Conservation (phyloP, 176 grass and related monocot genomes). For the Bolboschoenus planiculmis region DNA sequence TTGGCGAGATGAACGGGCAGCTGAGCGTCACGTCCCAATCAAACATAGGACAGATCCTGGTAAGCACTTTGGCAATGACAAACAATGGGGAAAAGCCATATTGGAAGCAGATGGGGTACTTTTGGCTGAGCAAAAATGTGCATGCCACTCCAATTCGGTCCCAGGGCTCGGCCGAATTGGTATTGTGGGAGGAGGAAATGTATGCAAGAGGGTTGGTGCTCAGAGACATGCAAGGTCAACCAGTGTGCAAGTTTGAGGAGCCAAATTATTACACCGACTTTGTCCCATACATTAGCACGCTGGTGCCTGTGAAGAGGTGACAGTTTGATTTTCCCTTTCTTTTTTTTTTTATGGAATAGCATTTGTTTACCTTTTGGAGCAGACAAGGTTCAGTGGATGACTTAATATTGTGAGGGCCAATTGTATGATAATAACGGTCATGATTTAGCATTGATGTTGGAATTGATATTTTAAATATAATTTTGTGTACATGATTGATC, state of each 20-base stretch:
- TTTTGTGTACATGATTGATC: background rate
- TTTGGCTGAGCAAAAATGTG: background rate
- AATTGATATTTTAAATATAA: background rate
- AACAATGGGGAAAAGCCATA: background rate
- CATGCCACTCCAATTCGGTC: background rate
- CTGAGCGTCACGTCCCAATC: slow-evolving; percentile 24
- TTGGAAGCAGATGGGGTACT: background rate
- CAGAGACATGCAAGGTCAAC: background rate
- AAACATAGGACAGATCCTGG: background rate
- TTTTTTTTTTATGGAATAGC: background rate
- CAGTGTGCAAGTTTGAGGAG: slow-evolving; percentile 16
- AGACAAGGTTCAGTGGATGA: background rate
- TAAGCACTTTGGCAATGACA: background rate
- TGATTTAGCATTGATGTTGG: background rate
- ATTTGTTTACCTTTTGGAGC: background rate
- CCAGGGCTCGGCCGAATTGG: background rate
- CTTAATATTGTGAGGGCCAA: background rate
- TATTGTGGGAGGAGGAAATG: background rate
- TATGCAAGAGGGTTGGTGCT: background rate
- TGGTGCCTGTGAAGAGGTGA: slow-evolving; percentile 30
- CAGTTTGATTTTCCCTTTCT: background rate
- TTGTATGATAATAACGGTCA: background rate
- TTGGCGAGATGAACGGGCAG: slow-evolving; percentile 48
- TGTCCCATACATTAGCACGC: slow-evolving; percentile 46
- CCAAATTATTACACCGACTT: slow-evolving; percentile 13